Evolutionary conservation across 352 stramenopile genomes (phyloP).

Genomic region (Pelagophyceae sp.): DNA sequence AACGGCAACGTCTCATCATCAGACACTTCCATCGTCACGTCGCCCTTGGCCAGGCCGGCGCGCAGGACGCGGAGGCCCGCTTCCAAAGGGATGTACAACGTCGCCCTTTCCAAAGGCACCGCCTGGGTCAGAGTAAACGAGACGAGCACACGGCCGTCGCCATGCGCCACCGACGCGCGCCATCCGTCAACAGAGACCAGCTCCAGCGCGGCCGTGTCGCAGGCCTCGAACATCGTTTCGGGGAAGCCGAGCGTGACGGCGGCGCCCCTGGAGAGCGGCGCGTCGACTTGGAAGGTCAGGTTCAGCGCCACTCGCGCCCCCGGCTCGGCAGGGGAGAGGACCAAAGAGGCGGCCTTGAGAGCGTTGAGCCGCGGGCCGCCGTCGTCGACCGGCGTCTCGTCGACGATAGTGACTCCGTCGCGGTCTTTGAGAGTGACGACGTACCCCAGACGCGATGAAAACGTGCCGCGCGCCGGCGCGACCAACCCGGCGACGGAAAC

Average conservation of each 20-base stretch:
- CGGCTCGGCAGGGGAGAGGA: background rate
- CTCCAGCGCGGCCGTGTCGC: background rate
- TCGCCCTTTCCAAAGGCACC: background rate
- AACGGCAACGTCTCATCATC: background rate
- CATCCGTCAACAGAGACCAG: background rate
- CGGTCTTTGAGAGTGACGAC: background rate
- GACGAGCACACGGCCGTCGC: background rate
- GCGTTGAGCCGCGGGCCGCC: slow-evolving; percentile 1
- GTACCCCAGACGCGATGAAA: background rate
- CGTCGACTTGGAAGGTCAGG: background rate
- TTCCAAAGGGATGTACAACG: background rate
- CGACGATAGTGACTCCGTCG: background rate
- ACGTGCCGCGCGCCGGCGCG: background rate
- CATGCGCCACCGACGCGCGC: background rate
- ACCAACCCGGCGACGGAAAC: background rate
- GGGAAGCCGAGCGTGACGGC: background rate
- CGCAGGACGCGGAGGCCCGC: background rate
- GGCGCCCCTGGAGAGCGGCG: background rate
- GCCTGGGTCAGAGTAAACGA: background rate
- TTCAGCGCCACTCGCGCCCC: background rate
- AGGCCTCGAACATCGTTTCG: background rate
- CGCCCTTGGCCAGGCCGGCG: background rate
- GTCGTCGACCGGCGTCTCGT: background rate
- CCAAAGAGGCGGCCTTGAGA: background rate
- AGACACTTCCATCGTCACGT: background rate